These are phyloP conservation scores for Jasminum sambac DNA, from an alignment of 257 asterid species.

Conservation along the genomic window DNA sequence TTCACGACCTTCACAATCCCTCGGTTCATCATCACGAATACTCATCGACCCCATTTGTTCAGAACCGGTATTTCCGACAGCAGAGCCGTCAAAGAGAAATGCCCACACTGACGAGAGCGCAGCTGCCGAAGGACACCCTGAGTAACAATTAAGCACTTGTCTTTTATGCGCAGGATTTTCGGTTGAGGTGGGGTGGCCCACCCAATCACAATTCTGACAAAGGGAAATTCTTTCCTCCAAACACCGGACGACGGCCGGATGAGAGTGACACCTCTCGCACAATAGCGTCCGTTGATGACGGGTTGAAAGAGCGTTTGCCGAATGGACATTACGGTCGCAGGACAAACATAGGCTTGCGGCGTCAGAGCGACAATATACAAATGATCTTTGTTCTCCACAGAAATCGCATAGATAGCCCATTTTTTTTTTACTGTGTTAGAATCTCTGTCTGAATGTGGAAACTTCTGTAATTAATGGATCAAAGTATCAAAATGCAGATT, in stretches of 20 bases:
- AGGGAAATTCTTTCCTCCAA: slow-evolving; percentile 66
- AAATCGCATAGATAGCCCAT: slow-evolving; percentile 89
- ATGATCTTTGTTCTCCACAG: slow-evolving; percentile 73
- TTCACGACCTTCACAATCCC: slow-evolving; percentile 32
- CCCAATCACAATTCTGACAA: slow-evolving; percentile 85
- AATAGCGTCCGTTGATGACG: slow-evolving; percentile 85
- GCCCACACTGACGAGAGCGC: slow-evolving; percentile 80
- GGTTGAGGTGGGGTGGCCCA: slow-evolving; percentile 49
- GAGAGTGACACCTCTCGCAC: slow-evolving; percentile 76
- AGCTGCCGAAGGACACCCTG: slow-evolving; percentile 86
- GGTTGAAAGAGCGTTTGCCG: slow-evolving; percentile 80
- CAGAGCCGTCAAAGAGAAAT: slow-evolving; percentile 51
- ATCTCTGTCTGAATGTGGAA: slow-evolving; percentile 11
- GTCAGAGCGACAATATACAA: slow-evolving; percentile 82
- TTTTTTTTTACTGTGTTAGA: not conserved
- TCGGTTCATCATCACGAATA: slow-evolving; percentile 36
- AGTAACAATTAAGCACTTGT: slow-evolving; percentile 64
- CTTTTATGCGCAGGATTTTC: slow-evolving; percentile 52
- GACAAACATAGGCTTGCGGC: slow-evolving; percentile 82
- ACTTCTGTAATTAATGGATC: not conserved
- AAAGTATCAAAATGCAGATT: slow-evolving; percentile 18
- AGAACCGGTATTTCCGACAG: slow-evolving; percentile 43
- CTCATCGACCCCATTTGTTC: slow-evolving; percentile 62
- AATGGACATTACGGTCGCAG: slow-evolving; percentile 85
- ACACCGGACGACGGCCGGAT: slow-evolving; percentile 74